These are phyloP conservation scores for Tolypocladium ovalisporum DNA, from an alignment of 2,329 filamentous ascomycete species.

Conservation along the genomic window DNA sequence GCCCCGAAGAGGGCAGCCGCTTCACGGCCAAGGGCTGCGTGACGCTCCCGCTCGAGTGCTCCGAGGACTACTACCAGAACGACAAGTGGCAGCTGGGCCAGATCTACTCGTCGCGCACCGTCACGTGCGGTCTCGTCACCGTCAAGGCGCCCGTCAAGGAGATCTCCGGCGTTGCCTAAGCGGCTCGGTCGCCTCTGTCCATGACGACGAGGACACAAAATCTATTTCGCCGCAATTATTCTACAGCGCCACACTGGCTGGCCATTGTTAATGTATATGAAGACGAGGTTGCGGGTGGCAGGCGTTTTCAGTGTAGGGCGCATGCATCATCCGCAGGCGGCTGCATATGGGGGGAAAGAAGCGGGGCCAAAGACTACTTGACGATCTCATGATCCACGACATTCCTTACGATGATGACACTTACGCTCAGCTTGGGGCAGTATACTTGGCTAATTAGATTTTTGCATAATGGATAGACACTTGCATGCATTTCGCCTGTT, in stretches of 20 bases:
- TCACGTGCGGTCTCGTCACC: slow-evolving; percentile 16
- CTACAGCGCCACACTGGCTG: not conserved
- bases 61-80: slow-evolving; percentile 16
- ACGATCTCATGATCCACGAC: slow-evolving; percentile 3
- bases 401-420: slow-evolving; percentile 6
- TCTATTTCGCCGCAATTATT: not conserved
- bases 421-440: not conserved
- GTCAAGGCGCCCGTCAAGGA: slow-evolving; percentile 13
- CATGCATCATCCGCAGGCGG: no score
- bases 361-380: not conserved
- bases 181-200: not conserved
- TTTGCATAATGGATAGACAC: not conserved
- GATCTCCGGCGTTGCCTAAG: slow-evolving; percentile 15
- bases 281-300: not conserved
- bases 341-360: not conserved
- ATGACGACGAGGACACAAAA: not conserved
- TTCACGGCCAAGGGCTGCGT: slow-evolving; percentile 17
- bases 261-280: not conserved
- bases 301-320: not conserved
- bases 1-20: slow-evolving; percentile 25
- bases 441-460: not conserved
- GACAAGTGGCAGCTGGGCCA: slow-evolving; percentile 18
- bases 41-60: slow-evolving; percentile 17
- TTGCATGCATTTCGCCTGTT: not conserved
- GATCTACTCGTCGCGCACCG: slow-evolving; percentile 17